Base-by-base conservation (phyloP, 2,329 filamentous ascomycete species). In the Sodiomyces alkalinus region DNA sequence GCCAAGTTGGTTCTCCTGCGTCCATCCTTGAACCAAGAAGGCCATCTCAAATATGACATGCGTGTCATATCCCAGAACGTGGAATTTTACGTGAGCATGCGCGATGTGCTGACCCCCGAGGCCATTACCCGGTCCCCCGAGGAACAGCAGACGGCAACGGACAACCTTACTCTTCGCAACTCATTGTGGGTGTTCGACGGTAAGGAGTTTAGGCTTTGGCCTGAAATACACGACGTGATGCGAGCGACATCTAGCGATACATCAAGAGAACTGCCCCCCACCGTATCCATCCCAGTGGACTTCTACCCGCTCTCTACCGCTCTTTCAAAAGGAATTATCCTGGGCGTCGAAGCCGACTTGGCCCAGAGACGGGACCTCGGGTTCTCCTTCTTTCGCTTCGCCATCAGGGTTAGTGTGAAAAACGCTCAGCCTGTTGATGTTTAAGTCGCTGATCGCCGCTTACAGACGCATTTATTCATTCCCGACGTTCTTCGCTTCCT, bases 31-130 rank as follows among this genome's bases (percentile, higher is more conserved):
- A 86, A 80, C 28, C 80, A 81, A 27, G 71, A 79, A 23, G 80
- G 81, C 5, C 79, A 85, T 41, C 64, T 94, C 28, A 96, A 94
- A 56, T 98, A 98, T 46, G 87, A 96, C 46, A 98, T 98, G 90
- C 79, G 86, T 7, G 79, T 96, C 33, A 79, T 98, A 46, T 85
- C 86, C 9, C 83, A 94, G 43, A 92, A 92, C 43, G 85, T 96
- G 22, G 90, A 98, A 49, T 96, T 90, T 44, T 94, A 93, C 48
- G 77, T 78, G 30, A 73, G 90, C 42, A 92, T 92, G 73, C 75
- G 86, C 38, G 90, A 98, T 45, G 80, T 92, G 43, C 73, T 72
- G 6, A 18, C 21, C 10, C 18, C 28, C n/a, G 24, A 26, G 14
- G 14, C 28, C 9, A 9, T 25, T 6, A 7, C 14, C n/a, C 12